Conservation (phyloP, 352 stramenopile species). For the Hyaloperonospora brassicae region DNA sequence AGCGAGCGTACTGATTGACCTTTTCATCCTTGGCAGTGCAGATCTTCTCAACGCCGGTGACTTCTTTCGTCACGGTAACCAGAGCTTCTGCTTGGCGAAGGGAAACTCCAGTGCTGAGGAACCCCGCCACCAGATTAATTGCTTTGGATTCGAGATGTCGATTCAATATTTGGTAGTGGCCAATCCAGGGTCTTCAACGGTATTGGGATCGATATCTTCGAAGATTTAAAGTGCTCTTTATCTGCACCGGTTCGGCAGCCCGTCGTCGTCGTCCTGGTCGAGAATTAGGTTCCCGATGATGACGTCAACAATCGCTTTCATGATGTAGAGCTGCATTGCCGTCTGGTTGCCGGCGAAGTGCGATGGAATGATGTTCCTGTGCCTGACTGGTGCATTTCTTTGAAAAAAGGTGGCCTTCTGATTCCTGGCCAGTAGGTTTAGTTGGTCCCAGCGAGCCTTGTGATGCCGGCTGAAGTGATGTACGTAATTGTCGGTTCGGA, state of each 20-base stretch:
- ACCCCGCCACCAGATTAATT: too few relatives aligned
- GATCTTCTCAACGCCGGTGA: too few relatives aligned
- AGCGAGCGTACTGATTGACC: neutral
- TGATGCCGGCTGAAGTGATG: neutral
- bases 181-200: too few relatives aligned
- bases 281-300: neutral
- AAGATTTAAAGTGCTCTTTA: neutral
- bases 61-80: too few relatives aligned
- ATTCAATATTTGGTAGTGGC: neutral
- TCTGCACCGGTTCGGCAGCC: neutral
- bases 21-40: too few relatives aligned
- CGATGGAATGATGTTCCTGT: neutral
- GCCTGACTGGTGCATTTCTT: neutral
- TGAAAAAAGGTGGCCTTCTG: neutral
- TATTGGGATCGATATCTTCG: too few relatives aligned
- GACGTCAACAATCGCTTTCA: neutral
- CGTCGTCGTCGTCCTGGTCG: neutral
- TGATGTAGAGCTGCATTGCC: neutral
- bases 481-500: constrained; percentile 28
- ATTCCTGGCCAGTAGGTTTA: neutral
- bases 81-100: too few relatives aligned
- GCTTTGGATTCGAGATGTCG: too few relatives aligned
- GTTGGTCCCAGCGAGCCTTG: neutral
- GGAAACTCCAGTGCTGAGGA: too few relatives aligned
- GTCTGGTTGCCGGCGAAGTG: neutral